A percentile compares a stretch with the other conserved stretches of the same genome.
These are phyloP conservation scores for Cyanophora paradoxa DNA, from an alignment of 78 protist genomes.

Conservation along the genomic window DNA sequence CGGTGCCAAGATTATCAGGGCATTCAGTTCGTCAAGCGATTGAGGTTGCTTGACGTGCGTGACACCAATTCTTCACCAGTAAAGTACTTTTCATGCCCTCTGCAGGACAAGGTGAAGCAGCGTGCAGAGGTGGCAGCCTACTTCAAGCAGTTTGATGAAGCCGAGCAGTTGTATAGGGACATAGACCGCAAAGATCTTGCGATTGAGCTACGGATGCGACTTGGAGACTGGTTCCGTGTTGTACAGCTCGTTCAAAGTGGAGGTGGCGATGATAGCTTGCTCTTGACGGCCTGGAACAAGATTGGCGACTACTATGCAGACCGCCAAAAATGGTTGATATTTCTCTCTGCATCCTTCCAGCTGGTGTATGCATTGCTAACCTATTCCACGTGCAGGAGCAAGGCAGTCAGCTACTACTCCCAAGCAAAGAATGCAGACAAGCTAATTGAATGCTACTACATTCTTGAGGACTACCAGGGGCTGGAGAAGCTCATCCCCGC, in stretches of 20 bases:
- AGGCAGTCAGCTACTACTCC: too few relatives aligned
- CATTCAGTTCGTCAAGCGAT: conserved; percentile 50
- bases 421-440: conserved; percentile 7
- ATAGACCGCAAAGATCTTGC: conserved; percentile 74
- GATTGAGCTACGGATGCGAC: conserved; percentile 16
- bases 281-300: conserved; percentile 32
- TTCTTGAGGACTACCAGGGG: conserved; percentile 27
- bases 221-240: conserved; percentile 74
- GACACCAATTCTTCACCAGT: too few relatives aligned
- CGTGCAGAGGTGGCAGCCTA: conserved; percentile 67
- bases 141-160: conserved; percentile 58
- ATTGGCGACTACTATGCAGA: conserved; percentile 72
- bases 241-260: conserved; percentile 26
- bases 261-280: conserved; percentile 47
- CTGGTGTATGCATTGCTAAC: too few relatives aligned
- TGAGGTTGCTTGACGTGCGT: conserved; percentile 24
- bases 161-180: conserved; percentile 59
- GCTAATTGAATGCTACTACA: conserved; percentile 38
- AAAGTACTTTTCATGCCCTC: neutral
- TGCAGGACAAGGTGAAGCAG: conserved; percentile 15
- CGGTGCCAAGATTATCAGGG: conserved; percentile 59
- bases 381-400: too few relatives aligned
- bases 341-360: neutral
- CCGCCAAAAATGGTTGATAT: conserved; percentile 33
- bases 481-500: conserved; percentile 16